These are phyloP conservation scores for Claviceps paspali DNA, from an alignment of 2,329 filamentous ascomycete species.

Conservation along the genomic window DNA sequence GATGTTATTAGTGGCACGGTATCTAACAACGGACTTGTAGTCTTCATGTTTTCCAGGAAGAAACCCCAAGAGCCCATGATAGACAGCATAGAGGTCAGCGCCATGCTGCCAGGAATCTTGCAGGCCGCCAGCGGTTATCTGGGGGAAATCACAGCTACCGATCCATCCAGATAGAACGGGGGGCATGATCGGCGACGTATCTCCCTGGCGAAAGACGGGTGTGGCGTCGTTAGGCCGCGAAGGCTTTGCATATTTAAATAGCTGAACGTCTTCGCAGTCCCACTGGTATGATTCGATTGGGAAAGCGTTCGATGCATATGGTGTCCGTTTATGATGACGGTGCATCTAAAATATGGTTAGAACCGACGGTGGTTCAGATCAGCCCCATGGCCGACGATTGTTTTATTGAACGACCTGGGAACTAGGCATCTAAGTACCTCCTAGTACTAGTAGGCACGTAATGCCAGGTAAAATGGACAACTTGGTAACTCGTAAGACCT, in stretches of 20 bases:
- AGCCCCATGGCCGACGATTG: too few species aligned
- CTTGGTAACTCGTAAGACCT: conserved; percentile 12
- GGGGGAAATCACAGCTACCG: conserved; percentile 66
- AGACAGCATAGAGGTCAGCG: conserved; percentile 61
- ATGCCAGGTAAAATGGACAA: too few species aligned
- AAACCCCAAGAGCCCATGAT: conserved; percentile 53
- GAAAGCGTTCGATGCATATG: conserved; percentile 64
- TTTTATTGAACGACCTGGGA: too few species aligned
- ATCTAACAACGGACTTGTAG: conserved; percentile 34
- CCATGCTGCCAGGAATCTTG: conserved; percentile 65
- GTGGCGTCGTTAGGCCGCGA: conserved; percentile 33
- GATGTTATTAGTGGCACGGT: conserved; percentile 65
- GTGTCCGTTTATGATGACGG: conserved; percentile 72
- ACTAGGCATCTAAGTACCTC: too few species aligned
- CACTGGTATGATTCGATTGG: conserved; percentile 57
- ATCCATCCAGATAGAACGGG: conserved; percentile 51
- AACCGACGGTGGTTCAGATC: neutral
- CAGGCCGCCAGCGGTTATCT: conserved; percentile 58
- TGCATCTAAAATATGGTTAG: conserved; percentile 39
- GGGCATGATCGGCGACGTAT: conserved; percentile 47
- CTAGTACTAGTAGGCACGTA: too few species aligned
- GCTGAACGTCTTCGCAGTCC: conserved; percentile 54
- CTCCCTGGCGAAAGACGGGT: conserved; percentile 50
- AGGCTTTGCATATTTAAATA: conserved; percentile 55
- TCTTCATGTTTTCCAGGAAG: conserved; percentile 37